Conservation (phyloP, 2,329 filamentous ascomycete species). For the Penicillium sp. region DNA sequence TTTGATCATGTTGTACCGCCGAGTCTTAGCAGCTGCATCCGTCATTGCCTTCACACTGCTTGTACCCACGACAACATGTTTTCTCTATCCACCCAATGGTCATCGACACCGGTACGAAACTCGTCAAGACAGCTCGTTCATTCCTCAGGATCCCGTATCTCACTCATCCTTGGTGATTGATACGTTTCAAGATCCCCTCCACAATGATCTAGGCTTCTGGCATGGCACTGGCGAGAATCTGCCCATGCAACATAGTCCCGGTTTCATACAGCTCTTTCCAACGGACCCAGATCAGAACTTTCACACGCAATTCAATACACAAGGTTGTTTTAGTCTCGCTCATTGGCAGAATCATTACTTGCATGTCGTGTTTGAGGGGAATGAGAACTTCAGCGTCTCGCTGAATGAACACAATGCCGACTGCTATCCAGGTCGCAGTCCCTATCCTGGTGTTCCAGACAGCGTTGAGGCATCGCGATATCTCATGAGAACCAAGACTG, state of each 20-base stretch:
- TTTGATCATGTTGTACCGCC: conserved; percentile 5
- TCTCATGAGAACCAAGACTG: conserved; percentile 16
- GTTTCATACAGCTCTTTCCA: conserved; percentile 52
- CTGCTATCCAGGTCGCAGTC: conserved; percentile 52
- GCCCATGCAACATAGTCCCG: conserved; percentile 47
- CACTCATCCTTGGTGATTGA: conserved; percentile 49
- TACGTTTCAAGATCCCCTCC: conserved; percentile 49
- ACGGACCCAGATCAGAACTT: conserved; percentile 57
- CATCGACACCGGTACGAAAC: conserved; percentile 15
- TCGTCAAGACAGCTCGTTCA: conserved; percentile 1
- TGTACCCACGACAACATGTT: conserved; percentile 2
- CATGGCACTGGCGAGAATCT: conserved; percentile 61
- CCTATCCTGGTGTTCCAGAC: conserved; percentile 63
- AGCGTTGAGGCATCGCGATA: conserved; percentile 61
- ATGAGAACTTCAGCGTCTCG: conserved; percentile 57
- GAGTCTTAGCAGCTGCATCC: conserved; percentile 2
- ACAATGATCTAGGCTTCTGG: conserved; percentile 59
- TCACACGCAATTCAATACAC: conserved; percentile 53
- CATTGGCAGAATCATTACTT: conserved; percentile 55
- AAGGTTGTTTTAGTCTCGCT: conserved; percentile 52
- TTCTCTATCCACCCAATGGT: conserved; percentile 3
- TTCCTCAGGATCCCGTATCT: conserved; percentile 1
- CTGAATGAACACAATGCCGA: conserved; percentile 61
- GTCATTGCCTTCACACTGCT: conserved; percentile 4
- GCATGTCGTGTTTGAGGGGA: conserved; percentile 59